phyloP scores from a whole-genome alignment of 139 green algal species.

The Chlamydomonas sphaeroides region DNA sequence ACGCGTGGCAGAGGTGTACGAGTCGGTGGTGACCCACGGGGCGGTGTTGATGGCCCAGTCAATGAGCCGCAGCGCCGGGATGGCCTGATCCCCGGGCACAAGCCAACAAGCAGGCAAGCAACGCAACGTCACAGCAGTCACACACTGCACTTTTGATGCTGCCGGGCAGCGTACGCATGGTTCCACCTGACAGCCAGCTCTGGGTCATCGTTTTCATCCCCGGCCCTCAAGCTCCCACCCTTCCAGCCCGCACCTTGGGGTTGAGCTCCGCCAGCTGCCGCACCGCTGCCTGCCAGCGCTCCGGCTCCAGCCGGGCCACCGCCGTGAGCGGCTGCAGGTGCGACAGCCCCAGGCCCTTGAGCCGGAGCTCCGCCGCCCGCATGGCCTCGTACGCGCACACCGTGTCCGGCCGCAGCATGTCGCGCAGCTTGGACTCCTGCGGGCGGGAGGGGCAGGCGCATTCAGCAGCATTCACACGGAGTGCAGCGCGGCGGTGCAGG shows the following conservation, averaged over 20 bases:
- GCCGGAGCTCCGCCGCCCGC: slow-evolving; percentile 14
- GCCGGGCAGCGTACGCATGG: too few relatives aligned
- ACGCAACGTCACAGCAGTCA: too few relatives aligned
- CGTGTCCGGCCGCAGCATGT: slow-evolving; percentile 34
- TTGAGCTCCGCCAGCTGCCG: slow-evolving; percentile 34
- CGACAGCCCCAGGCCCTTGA: slow-evolving; percentile 8
- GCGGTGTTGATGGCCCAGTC: slow-evolving; percentile 45
- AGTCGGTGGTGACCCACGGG: slow-evolving; percentile 48
- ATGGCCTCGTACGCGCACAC: slow-evolving; percentile 39
- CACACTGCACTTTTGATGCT: too few relatives aligned
- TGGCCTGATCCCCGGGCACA: slow-evolving; percentile 8
- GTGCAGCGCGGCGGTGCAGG: too few relatives aligned
- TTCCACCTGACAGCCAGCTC: too few relatives aligned
- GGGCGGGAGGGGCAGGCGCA: neutral
- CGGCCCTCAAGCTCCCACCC: too few relatives aligned
- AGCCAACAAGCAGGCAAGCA: neutral
- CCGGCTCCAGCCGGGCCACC: slow-evolving; percentile 14
- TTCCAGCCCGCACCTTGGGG: slow-evolving; percentile 14
- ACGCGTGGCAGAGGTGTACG: slow-evolving; percentile 21
- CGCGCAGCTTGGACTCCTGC: slow-evolving; percentile 38
- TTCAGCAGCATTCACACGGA: too few relatives aligned
- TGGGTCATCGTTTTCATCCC: too few relatives aligned
- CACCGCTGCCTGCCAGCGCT: slow-evolving; percentile 34
- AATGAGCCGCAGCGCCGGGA: slow-evolving; percentile 40
- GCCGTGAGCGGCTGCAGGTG: slow-evolving; percentile 23